Evolutionary conservation across 208 protist species (phyloP), one percentile per base, ranked within the genome.

Genomic region (Balamuthia mandrillaris): DNA sequence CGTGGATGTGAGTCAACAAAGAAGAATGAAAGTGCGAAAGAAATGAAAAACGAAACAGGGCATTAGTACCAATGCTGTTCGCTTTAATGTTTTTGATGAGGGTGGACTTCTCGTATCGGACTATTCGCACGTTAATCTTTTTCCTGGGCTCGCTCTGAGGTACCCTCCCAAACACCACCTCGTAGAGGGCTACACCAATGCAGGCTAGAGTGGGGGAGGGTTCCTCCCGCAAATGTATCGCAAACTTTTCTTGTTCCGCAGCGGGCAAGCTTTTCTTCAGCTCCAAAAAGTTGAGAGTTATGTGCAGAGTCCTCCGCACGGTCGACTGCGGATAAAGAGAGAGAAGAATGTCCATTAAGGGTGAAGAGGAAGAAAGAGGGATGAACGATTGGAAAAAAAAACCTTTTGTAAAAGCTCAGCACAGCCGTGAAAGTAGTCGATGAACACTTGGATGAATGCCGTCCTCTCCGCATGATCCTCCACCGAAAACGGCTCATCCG

Each of bases 41-140:
- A 27, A 77, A 31, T 33, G n/a, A 12, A 31, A 54, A 0, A 7
- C 29, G 3, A n/a, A 3, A 12, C 2, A 3, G 58, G 3, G n/a
- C n/a, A 29, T 24, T 24, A 12, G 27, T 79, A 84, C 77, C 77
- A 18, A 84, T 84, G 54, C 31, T 58, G 60, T 84, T 84, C 41
- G 77, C 63, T 56, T 84, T 84, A 42, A 84, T 72, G 41, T 84
- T 84, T 33, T 84, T 84, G 60, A 84, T 65, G 41, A 56, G 33
- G 1, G 77, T 84, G 18, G 68, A 49, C 42, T 49, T 45, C 3
- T 84, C 77, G 35, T 49, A 70, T n/a, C 37, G 33, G 6, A 42
- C 54, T 21, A 84, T 52, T 7, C 77, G 77, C 12, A 70, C 29
- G 18, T 84, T 65, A 45, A 84, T 66, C 77, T 84, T 84, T 21